Base-by-base conservation (phyloP, 1,284 basidiomycete genomes). In the Marasmius tenuissimus region DNA sequence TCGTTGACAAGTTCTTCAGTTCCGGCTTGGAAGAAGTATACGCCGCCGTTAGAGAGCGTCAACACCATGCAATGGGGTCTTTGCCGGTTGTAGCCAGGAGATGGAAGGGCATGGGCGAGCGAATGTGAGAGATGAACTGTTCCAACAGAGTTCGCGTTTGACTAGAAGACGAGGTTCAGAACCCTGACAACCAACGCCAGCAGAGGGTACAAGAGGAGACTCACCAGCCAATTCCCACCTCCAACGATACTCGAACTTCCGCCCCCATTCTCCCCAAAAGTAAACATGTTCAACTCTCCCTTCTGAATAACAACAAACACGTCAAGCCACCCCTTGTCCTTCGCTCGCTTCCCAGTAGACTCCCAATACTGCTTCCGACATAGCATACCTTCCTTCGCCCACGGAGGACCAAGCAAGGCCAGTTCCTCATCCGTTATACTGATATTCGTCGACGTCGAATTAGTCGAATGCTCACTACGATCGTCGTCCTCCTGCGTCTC, bases 331-430 rank as follows among this genome's bases (percentile, higher is more conserved):
- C 83, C 79, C 74, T 94, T 95, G 71, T 92, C 89, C 76, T 85
- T 93, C 16, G 93, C 88, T 33, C 94, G 81, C 73, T 93, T 96
- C 10, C 89, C 89, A 0, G 85, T 80, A 3, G 85, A 83, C 71
- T 98, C 96, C 88, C 92, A 96, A 73, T 97, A 97, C 66, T 96
- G 91, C 73, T 98, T 98, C 39, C 96, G 88, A 66, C 89, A 91
- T 3, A 99, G 84, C 80, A 96, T 91, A 14, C 97, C 97, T 75
- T 99, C 97, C 75, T 99, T 99, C 0, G 97, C 97, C 97, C 97
- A 99, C 0, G 97, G 97, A 3, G 97, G 89, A 27, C 97, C 97
- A 11, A 97, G 85, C 39, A 98, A 80, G 0, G 97, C 96, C 11
- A 98, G 82, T 75, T 98, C 95, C 71, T 98, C 96, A 71, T 98